Evolutionary conservation across 768 basidiomycete genomes (phyloP), one percentile per base, ranked within the genome.

Genomic region (Epithele typhae): DNA sequence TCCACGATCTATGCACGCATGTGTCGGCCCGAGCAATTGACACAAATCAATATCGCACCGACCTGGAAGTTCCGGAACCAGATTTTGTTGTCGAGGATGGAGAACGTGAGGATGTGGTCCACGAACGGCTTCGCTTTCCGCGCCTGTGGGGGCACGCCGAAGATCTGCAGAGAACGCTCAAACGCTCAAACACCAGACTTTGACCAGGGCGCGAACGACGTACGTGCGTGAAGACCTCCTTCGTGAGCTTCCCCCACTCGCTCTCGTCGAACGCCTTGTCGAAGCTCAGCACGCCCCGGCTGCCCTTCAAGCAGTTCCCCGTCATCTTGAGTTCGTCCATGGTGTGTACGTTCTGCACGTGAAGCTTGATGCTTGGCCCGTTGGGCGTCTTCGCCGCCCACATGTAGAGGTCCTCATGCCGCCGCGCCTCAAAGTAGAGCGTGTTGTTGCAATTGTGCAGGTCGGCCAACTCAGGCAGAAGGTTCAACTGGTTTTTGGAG

Each of bases 261-360:
- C 79, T 85, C 42, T 88, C 81, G 37, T 97, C 92, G 65, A 96
- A 98, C 35, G 73, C 79, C 50, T 83, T 79, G 67, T 96, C 94
- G 64, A 99, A 99, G 62, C 88, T 90, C 54, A 98, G 69, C 44
- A 98, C 70, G 4, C 94, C 95, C 43, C 96, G 73, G 59, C 89
- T 90, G 15, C 96, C 96, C 68, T 95, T 96, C 55, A 99, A 68
- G 66, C 96, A 99, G 65, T 99, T 98, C 25, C 96, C 96, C 6
- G 93, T 95, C 94, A 99, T 89, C 72, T 98, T 98, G 54, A 99
- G 75, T 67, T 99, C 96, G 69, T 98, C 96, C 96, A 98, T 98
- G 35, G 96, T 99, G 66, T 99, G 96, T 45, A 95, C 77, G 62
- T 98, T 99, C 68, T 96, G 94, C 14, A 97, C 95, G 61, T 98